These are phyloP conservation scores for Vicia faba DNA, from an alignment of 306 rosid species.

Conservation along the genomic window DNA sequence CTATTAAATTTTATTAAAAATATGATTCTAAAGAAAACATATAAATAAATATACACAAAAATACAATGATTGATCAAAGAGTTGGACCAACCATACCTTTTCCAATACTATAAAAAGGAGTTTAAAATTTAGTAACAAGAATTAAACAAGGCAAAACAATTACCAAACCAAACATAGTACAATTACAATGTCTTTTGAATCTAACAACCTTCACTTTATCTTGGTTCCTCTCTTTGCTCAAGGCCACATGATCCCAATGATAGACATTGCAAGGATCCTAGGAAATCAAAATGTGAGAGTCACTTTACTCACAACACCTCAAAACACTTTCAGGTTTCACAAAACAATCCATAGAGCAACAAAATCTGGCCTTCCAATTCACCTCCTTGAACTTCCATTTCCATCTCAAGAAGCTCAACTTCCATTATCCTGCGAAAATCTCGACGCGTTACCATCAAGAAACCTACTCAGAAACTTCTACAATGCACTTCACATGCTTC, in stretches of 20 bases:
- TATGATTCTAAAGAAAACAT: too few relatives aligned
- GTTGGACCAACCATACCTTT: too few relatives aligned
- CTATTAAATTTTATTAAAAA: too few relatives aligned
- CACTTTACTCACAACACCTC: conserved; percentile 68
- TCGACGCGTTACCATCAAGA: conserved; percentile 66
- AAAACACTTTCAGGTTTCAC: conserved; percentile 64
- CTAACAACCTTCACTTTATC: conserved; percentile 64
- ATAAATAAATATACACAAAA: too few relatives aligned
- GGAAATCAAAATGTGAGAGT: conserved; percentile 56
- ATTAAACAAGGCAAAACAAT: neutral
- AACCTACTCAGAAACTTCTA: conserved; percentile 56
- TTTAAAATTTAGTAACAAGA: neutral
- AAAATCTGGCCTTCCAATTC: conserved; percentile 44
- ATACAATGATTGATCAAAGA: too few relatives aligned
- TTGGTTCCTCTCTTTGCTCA: conserved; percentile 79
- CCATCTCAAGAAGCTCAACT: conserved; percentile 69
- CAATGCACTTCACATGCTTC: conserved; percentile 63
- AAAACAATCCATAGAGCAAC: conserved; percentile 46
- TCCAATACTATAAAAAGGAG: neutral
- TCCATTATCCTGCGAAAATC: conserved; percentile 70
- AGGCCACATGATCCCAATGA: conserved; percentile 95
- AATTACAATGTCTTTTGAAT: conserved; percentile 39
- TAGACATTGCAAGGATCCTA: conserved; percentile 74
- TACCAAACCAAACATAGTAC: conserved; percentile 18
- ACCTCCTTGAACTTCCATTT: conserved; percentile 58